A percentile compares a stretch with the other conserved stretches of the same genome.
phyloP scores from a whole-genome alignment of 331 rosid genomes.

The Phaseolus coccineus region DNA sequence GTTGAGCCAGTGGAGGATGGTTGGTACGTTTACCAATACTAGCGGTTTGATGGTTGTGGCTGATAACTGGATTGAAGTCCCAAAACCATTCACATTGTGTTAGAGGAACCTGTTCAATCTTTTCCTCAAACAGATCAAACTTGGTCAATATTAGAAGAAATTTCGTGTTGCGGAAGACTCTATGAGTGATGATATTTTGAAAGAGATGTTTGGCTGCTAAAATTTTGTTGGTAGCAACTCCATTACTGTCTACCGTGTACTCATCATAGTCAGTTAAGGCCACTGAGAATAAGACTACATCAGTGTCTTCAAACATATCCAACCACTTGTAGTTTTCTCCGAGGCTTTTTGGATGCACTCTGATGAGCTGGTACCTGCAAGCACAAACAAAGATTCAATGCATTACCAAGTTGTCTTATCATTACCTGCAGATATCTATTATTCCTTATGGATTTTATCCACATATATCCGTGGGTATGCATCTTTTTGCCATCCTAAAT shows the following conservation, averaged over 20 bases:
- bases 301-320: slow-evolving; percentile 73
- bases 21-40: slow-evolving; percentile 45
- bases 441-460: no score
- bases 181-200: slow-evolving; percentile 59
- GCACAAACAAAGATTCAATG: slow-evolving; percentile 16
- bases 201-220: slow-evolving; percentile 69
- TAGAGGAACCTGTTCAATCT: slow-evolving; percentile 62
- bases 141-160: slow-evolving; percentile 75
- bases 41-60: slow-evolving; percentile 43
- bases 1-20: slow-evolving; percentile 62
- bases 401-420: not conserved
- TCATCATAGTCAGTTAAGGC: slow-evolving; percentile 71
- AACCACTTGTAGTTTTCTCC: slow-evolving; percentile 77
- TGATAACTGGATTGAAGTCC: slow-evolving; percentile 65
- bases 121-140: slow-evolving; percentile 73
- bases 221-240: slow-evolving; percentile 66
- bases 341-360: slow-evolving; percentile 65
- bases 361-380: slow-evolving; percentile 66
- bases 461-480: no score
- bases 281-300: slow-evolving; percentile 65
- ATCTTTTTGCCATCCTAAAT: not conserved
- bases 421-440: no score
- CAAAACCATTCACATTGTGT: slow-evolving; percentile 73
- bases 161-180: slow-evolving; percentile 52
- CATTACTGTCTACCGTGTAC: slow-evolving; percentile 53